Conservation (phyloP, 2,329 filamentous ascomycete genomes). For the Aureobasidium sp. region DNA sequence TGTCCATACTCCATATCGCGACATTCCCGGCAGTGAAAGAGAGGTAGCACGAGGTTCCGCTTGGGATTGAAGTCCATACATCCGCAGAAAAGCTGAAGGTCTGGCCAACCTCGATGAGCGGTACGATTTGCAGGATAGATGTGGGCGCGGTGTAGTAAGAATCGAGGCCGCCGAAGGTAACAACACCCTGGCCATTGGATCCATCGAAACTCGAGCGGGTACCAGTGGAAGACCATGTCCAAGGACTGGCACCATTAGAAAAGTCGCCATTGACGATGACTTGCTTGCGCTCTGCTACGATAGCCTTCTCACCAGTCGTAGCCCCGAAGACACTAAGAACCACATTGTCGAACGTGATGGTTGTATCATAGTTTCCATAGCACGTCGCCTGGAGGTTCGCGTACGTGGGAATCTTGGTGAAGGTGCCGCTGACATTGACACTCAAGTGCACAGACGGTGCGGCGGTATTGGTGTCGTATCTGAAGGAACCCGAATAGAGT, state of each 20-base stretch:
- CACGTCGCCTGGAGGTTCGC: background rate
- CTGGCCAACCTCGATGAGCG: background rate
- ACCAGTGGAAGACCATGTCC: background rate
- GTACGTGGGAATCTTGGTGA: background rate
- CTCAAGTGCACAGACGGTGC: background rate
- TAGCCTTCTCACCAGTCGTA: background rate
- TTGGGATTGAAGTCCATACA: background rate
- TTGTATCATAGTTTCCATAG: background rate
- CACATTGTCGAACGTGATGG: background rate
- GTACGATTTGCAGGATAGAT: background rate
- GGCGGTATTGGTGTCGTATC: background rate
- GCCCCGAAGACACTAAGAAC: background rate
- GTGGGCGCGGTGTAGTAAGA: background rate
- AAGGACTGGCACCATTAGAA: background rate
- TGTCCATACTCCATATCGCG: background rate
- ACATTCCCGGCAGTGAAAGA: background rate
- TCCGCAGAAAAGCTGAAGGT: background rate
- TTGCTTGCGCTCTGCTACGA: background rate
- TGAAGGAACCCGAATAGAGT: background rate
- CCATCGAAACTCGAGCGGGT: background rate
- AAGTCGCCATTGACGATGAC: background rate
- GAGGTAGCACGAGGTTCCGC: background rate
- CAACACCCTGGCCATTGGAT: background rate
- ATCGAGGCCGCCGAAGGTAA: background rate
- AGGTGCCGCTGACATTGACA: background rate